A percentile compares a stretch with the other conserved stretches of the same genome.
Conservation (phyloP, 2,329 filamentous ascomycete species). For the Gyromitra esculenta region DNA sequence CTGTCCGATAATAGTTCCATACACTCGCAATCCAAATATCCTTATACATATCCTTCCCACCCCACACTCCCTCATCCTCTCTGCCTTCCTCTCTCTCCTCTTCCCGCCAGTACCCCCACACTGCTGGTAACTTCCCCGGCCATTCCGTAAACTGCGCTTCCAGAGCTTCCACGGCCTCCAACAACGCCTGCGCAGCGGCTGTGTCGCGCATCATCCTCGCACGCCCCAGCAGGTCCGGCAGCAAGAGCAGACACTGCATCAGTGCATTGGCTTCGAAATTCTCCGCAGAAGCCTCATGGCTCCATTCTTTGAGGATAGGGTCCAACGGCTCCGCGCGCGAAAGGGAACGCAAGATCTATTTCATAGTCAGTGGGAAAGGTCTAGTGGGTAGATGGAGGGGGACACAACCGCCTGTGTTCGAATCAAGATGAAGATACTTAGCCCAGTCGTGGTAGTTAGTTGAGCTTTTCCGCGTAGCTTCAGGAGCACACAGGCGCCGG, state of each 20-base stretch:
- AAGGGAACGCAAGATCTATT: neutral
- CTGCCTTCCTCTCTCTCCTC: neutral
- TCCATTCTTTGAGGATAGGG: neutral
- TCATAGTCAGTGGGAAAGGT: neutral
- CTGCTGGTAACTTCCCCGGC: neutral
- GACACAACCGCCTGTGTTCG: neutral
- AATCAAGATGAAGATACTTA: neutral
- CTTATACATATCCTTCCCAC: neutral
- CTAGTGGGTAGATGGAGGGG: neutral
- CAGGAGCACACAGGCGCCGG: conserved; percentile 1
- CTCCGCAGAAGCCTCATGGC: neutral
- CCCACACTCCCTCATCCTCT: neutral
- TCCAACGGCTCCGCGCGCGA: neutral
- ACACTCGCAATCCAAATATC: conserved; percentile 5
- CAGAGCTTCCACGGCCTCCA: neutral
- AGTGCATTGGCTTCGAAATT: neutral
- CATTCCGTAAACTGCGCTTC: neutral
- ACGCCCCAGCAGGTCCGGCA: neutral
- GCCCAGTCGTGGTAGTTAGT: neutral
- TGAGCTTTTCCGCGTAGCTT: neutral
- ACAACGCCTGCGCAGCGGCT: neutral
- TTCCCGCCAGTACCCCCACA: neutral
- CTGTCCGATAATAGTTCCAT: neutral
- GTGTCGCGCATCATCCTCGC: neutral
- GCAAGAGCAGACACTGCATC: neutral